Evolutionary conservation across 768 basidiomycete species (phyloP).

Genomic region (Lactarius sp.): DNA sequence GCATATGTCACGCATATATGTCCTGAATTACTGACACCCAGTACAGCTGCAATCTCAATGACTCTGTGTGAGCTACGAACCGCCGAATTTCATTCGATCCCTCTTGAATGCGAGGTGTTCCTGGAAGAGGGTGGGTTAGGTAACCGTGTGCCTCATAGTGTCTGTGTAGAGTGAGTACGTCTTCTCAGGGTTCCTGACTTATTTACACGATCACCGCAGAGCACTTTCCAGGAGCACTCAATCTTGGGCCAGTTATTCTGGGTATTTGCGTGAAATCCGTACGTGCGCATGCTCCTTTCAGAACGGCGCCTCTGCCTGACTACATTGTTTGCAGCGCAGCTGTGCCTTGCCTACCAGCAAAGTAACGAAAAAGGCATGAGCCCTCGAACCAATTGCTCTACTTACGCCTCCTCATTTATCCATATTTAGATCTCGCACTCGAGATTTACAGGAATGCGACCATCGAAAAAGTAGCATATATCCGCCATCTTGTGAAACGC

Average conservation of each 20-base stretch:
- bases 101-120: conserved; percentile 24
- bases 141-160: conserved; percentile 5
- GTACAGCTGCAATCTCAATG: conserved; percentile 24
- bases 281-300: not conserved
- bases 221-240: conserved; percentile 26
- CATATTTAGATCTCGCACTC: conserved; percentile 12
- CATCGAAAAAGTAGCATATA: conserved; percentile 22
- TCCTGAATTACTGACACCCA: not conserved
- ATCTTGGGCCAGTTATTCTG: conserved; percentile 27
- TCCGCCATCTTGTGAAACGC: conserved; percentile 18
- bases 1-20: conserved; percentile 2
- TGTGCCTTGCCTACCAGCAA: conserved; percentile 24
- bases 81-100: conserved; percentile 20
- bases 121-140: not conserved
- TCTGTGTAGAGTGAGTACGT: conserved; percentile 23
- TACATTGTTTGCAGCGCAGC: conserved; percentile 15
- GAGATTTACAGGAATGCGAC: conserved; percentile 26
- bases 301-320: not conserved
- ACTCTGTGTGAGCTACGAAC: conserved; percentile 26
- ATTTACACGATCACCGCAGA: not conserved
- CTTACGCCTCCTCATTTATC: not conserved
- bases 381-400: not conserved
- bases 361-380: conserved; percentile 20
- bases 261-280: conserved; percentile 26
- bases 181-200: not conserved